phyloP scores from a whole-genome alignment of 805 yeast genomes.

The Candida suzukii region DNA sequence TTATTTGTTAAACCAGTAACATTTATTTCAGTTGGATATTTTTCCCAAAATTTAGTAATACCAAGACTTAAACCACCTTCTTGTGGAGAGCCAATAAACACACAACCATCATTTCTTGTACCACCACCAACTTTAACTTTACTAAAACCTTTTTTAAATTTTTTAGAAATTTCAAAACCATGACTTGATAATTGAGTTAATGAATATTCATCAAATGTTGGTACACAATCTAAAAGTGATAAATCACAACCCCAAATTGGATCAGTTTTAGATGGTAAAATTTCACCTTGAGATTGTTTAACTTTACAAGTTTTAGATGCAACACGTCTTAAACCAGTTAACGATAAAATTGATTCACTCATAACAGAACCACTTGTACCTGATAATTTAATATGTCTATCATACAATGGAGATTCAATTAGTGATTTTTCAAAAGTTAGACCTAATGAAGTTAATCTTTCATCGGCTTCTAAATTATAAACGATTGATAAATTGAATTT shows the following conservation, averaged over 20 bases:
- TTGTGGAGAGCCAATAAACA: conserved; percentile 2
- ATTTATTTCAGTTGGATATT: conserved; percentile 3
- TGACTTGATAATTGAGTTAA: conserved; percentile 1
- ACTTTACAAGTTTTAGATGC: neutral
- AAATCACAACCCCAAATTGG: conserved; percentile 1
- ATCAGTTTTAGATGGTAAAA: neutral
- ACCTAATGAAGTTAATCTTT: conserved; percentile 2
- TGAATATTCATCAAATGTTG: neutral
- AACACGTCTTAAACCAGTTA: conserved; percentile 4
- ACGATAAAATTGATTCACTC: conserved; percentile 2
- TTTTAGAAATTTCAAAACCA: conserved; percentile 2
- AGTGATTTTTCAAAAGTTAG: neutral
- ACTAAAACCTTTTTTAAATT: neutral
- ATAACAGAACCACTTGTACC: conserved; percentile 1
- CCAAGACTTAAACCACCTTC: conserved; percentile 1
- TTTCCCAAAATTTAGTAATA: conserved; percentile 6
- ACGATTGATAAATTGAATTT: conserved; percentile 3
- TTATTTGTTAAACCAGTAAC: neutral
- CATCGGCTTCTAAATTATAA: conserved; percentile 1
- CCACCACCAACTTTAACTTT: conserved; percentile 2
- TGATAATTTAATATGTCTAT: conserved; percentile 3
- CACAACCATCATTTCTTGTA: conserved; percentile 1
- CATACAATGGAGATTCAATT: conserved; percentile 1
- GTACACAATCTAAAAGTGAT: neutral
- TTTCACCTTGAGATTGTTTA: neutral